Percentiles rank a stretch among this genome's conserved stretches.
Evolutionary conservation across 2,329 filamentous ascomycete species (phyloP).

Genomic region (Achaetomium macrosporum): DNA sequence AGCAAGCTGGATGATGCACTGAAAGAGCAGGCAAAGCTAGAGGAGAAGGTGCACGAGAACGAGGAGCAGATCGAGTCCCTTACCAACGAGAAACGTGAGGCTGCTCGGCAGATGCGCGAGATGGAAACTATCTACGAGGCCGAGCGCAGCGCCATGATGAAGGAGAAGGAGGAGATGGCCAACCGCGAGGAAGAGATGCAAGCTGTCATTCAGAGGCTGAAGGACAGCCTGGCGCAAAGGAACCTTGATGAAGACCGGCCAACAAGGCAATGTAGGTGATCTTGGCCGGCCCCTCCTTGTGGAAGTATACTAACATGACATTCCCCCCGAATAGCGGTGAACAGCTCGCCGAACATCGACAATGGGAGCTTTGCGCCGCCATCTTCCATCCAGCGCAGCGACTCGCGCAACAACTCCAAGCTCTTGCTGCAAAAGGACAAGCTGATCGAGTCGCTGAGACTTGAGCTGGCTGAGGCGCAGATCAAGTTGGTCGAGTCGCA

Average conservation of each 20-base stretch:
- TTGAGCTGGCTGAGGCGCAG: constrained; percentile 90
- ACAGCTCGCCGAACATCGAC: constrained; percentile 64
- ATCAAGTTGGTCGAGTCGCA: constrained; percentile 94
- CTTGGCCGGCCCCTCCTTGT: neutral
- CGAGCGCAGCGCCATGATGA: constrained; percentile 78
- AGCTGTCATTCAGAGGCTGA: constrained; percentile 80
- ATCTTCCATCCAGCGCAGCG: constrained; percentile 76
- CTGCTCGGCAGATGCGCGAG: constrained; percentile 77
- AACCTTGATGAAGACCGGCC: constrained; percentile 54
- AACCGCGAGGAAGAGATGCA: constrained; percentile 88
- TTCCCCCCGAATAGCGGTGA: constrained; percentile 33
- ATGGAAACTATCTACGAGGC: constrained; percentile 90
- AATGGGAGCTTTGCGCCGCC: constrained; percentile 79
- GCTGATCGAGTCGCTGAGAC: constrained; percentile 82
- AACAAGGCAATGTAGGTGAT: constrained; percentile 51
- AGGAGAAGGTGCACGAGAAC: constrained; percentile 81
- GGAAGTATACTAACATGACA: constrained; percentile 7
- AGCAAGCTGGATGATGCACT: constrained; percentile 78
- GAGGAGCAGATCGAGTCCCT: constrained; percentile 78
- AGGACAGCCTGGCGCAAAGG: constrained; percentile 78
- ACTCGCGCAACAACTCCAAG: constrained; percentile 84
- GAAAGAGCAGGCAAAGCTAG: constrained; percentile 76
- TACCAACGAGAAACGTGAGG: constrained; percentile 78
- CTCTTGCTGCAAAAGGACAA: constrained; percentile 93
- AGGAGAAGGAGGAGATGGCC: constrained; percentile 85